Evolutionary conservation across 345 rosid genomes (phyloP).

Genomic region (Eucalyptus pauciflora): DNA sequence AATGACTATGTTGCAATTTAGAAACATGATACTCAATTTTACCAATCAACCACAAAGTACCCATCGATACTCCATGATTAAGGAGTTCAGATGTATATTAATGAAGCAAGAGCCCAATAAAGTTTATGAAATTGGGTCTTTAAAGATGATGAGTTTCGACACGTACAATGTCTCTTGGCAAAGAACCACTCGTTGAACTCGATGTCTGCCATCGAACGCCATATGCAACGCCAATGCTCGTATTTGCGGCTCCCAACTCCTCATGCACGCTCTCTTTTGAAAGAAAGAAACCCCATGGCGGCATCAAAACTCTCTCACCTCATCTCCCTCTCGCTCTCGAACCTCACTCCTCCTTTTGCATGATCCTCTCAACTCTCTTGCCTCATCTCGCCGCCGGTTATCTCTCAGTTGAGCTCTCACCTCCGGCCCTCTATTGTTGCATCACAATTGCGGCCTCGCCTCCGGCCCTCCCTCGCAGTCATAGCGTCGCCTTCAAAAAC

Average conservation of each 20-base stretch:
- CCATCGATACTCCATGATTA: not conserved
- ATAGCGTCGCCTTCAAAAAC: not conserved
- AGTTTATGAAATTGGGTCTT: not conserved
- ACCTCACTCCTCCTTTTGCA: too few species aligned
- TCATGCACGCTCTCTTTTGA: too few species aligned
- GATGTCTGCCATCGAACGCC: not conserved
- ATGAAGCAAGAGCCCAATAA: not conserved
- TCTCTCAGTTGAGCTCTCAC: not conserved
- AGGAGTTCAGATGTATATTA: not conserved
- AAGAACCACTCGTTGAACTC: not conserved
- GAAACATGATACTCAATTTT: too few species aligned
- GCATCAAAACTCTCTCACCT: too few species aligned
- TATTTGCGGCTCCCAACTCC: not conserved
- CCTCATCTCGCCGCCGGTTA: too few species aligned
- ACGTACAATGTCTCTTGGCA: not conserved
- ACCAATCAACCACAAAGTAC: not conserved
- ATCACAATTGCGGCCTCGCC: not conserved
- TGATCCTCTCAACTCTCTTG: too few species aligned
- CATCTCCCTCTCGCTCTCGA: too few species aligned
- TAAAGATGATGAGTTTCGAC: too few species aligned
- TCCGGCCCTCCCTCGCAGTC: not conserved
- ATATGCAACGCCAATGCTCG: not conserved
- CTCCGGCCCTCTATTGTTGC: not conserved
- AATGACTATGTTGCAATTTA: too few species aligned
- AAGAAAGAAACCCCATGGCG: too few species aligned